phyloP scores from a whole-genome alignment of 192 early-diverging fungal genomes.

The Linnemannia elongata region DNA sequence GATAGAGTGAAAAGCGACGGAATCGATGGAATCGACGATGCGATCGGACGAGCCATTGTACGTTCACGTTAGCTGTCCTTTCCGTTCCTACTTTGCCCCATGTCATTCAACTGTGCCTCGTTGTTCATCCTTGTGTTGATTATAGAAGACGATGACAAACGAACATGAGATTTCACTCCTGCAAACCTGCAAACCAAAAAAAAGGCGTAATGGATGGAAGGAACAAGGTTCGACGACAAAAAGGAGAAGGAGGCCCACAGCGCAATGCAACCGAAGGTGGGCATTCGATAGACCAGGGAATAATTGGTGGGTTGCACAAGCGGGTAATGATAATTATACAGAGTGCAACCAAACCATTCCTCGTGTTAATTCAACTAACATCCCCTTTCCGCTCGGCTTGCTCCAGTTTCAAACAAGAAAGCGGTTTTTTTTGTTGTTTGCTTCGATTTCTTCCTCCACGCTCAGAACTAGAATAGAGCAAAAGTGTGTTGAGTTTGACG shows the following conservation, averaged over 20 bases:
- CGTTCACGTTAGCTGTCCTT: background rate
- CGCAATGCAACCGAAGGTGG: background rate
- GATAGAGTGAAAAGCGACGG: background rate
- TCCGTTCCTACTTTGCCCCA: background rate
- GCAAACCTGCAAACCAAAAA: background rate
- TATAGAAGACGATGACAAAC: background rate
- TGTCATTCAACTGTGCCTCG: background rate
- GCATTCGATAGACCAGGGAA: background rate
- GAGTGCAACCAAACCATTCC: background rate
- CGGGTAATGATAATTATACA: background rate
- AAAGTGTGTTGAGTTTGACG: background rate
- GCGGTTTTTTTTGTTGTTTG: constrained; percentile 1
- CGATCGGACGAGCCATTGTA: background rate
- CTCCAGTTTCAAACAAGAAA: constrained; percentile 4
- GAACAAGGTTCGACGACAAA: background rate
- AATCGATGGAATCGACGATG: too few relatives aligned
- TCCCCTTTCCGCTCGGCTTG: background rate
- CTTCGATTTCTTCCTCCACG: background rate
- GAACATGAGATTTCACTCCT: background rate
- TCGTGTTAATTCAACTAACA: background rate
- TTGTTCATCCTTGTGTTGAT: background rate
- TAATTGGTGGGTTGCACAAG: background rate
- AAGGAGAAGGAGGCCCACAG: background rate
- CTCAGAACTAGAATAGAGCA: background rate
- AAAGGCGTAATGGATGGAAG: background rate